Conservation (phyloP, 305 asterid species). For the Nicotiana rustica region DNA sequence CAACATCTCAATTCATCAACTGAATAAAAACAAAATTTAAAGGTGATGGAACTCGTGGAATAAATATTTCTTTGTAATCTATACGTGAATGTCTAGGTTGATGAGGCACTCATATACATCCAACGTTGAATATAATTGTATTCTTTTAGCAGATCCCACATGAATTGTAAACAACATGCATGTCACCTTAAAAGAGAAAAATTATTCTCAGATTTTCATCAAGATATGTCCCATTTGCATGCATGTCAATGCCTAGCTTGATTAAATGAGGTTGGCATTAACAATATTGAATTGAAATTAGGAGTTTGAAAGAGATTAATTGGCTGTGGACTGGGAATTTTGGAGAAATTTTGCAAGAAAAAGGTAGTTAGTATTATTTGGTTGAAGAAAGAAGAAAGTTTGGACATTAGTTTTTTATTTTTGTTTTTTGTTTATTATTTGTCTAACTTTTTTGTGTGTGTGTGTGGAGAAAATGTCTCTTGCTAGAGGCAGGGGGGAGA, state of each 20-base stretch:
- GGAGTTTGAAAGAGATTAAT: slow-evolving; percentile 22
- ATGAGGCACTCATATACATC: neutral
- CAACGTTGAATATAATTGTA: neutral
- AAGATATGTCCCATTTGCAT: neutral
- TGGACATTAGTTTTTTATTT: neutral
- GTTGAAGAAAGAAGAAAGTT: slow-evolving; percentile 21
- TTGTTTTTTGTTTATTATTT: too few species aligned
- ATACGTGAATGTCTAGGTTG: neutral
- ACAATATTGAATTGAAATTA: neutral
- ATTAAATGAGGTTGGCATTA: slow-evolving; percentile 3
- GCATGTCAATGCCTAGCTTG: slow-evolving; percentile 23
- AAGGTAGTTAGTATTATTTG: neutral
- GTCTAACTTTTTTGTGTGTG: neutral
- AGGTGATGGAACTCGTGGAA: slow-evolving; percentile 17
- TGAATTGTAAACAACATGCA: slow-evolving; percentile 15
- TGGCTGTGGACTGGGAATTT: slow-evolving; percentile 23
- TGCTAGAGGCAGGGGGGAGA: slow-evolving; percentile 9
- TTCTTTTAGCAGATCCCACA: slow-evolving; percentile 19
- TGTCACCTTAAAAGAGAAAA: neutral
- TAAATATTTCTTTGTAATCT: neutral
- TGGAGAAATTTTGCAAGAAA: slow-evolving; percentile 16
- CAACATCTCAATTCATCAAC: slow-evolving; percentile 25
- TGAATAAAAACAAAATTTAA: slow-evolving; percentile 11
- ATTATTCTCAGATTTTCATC: neutral
- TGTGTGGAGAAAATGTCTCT: slow-evolving; percentile 33